phyloP scores from a whole-genome alignment of 2,329 filamentous ascomycete species.

The Fusarium devonianum region DNA sequence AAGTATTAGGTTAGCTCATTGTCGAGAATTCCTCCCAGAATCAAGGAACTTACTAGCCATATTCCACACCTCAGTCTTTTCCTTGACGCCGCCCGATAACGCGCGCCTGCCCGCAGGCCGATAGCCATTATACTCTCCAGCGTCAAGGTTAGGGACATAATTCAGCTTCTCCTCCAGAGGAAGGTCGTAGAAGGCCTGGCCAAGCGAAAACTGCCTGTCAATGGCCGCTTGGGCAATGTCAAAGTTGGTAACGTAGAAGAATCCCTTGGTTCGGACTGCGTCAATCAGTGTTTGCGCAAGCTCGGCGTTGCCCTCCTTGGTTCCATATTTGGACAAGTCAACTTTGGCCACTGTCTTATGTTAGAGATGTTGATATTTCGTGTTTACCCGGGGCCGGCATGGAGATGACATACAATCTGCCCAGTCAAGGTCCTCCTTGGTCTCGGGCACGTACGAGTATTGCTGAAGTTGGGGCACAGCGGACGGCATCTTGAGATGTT shows the following conservation, averaged over 20 bases:
- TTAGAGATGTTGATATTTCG: not conserved
- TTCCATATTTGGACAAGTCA: constrained; percentile 47
- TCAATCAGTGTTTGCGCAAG: constrained; percentile 44
- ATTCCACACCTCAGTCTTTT: constrained; percentile 51
- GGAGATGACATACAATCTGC: constrained; percentile 43
- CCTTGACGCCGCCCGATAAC: constrained; percentile 48
- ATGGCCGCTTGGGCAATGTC: constrained; percentile 65
- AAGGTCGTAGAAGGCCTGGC: constrained; percentile 60
- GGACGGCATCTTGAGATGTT: constrained; percentile 42
- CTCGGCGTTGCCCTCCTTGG: constrained; percentile 40
- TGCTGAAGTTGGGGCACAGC: constrained; percentile 43
- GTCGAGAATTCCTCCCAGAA: not conserved
- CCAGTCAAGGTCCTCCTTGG: constrained; percentile 48
- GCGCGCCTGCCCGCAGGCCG: constrained; percentile 54
- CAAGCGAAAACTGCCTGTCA: constrained; percentile 66
- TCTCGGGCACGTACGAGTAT: constrained; percentile 48
- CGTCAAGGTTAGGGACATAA: constrained; percentile 55
- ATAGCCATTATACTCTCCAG: constrained; percentile 65
- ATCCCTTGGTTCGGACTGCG: constrained; percentile 46
- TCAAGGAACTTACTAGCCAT: constrained; percentile 44
- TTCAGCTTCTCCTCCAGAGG: constrained; percentile 68
- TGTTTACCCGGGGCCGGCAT: no score
- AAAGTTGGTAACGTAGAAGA: constrained; percentile 61
- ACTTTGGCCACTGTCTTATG: constrained; percentile 42
- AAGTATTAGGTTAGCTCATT: not conserved